Evolutionary conservation across 257 asterid species (phyloP), one percentile per base, ranked within the genome.

Genomic region (Eucommia ulmoides): DNA sequence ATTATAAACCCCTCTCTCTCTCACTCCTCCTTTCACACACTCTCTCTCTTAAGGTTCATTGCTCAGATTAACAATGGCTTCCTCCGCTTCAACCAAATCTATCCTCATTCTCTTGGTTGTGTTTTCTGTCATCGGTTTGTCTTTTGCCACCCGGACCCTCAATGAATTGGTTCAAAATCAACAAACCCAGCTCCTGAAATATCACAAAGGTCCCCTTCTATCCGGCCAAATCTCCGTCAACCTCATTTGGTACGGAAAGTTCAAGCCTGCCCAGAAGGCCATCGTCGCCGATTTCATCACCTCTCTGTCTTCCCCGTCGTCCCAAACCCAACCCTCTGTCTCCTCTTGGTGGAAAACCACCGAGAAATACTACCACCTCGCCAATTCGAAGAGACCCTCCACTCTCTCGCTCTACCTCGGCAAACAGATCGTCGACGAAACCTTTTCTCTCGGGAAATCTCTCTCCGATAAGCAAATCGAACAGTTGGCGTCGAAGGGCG

Each of bases 141-240:
- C 64, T 19, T 55, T 62, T 26, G 80, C 69, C 7, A 52, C 77
- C 15, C 56, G 80, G 61, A 69, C 26, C 29, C 60, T 61, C 1
- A 29, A 33, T 22, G 33, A 51, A 1, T 60, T 54, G 18, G 54
- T 22, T 19, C 67, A 61, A 53, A 59, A 74, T 7, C 63, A 44
- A n/a, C 74, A 59, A 56, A 60, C 18, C 53, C 65, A 70, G 46
- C 53, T 75, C 0, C 64, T 82, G 15, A 58, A 60, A 1, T 82
- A 76, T 52, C 94, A 83, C 87, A 73, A 71, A 6, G 94, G 94
- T 23, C 22, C 78, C 18, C 92, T 83, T 15, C 83, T 83, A 10
- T 51, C 45, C 5, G 94, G 94, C 26, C 75, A 44, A 50, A 75
- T 78, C 41, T 63, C 94, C 20, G 61, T 83, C 1, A 80, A 80